Conservation (phyloP, 2,329 filamentous ascomycete species). For the Paracoccidioides lutzii region DNA sequence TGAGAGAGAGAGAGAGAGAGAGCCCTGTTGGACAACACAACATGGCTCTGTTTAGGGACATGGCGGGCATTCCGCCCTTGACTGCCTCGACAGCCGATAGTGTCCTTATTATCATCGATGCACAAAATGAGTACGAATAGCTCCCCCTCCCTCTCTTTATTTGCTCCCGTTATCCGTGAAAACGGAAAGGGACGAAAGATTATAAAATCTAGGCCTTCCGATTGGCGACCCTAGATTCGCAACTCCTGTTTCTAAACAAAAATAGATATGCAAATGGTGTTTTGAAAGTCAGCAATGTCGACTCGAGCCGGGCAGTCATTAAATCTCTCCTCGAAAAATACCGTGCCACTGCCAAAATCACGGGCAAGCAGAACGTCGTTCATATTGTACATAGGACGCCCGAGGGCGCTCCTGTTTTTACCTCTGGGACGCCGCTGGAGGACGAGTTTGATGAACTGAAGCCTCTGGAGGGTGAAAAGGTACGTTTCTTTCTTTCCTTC, state of each 20-base stretch:
- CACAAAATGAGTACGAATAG: slow-evolving; percentile 52
- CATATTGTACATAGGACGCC: slow-evolving; percentile 50
- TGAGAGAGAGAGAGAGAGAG: no score
- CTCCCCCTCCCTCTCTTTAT: neutral
- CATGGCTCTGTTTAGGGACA: slow-evolving; percentile 33
- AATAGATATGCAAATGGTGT: slow-evolving; percentile 39
- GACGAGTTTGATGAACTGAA: slow-evolving; percentile 49
- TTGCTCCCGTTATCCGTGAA: neutral
- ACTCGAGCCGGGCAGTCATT: slow-evolving; percentile 44
- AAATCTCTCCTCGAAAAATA: slow-evolving; percentile 46
- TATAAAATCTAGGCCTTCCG: neutral
- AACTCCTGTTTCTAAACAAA: neutral
- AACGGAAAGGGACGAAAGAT: no score
- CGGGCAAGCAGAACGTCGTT: slow-evolving; percentile 37
- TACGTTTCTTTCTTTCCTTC: slow-evolving; percentile 13
- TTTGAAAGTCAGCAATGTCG: slow-evolving; percentile 43
- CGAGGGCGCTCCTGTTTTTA: slow-evolving; percentile 53
- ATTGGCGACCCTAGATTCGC: neutral
- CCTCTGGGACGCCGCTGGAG: slow-evolving; percentile 46
- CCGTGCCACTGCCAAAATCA: slow-evolving; percentile 36
- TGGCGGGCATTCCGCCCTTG: slow-evolving; percentile 43
- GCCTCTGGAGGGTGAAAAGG: slow-evolving; percentile 42
- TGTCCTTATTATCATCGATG: slow-evolving; percentile 55
- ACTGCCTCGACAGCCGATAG: slow-evolving; percentile 46
- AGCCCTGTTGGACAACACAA: neutral